A percentile compares a stretch with the other conserved stretches of the same genome.
Conservation (phyloP, 768 basidiomycete species). For the Lentinula aciculospora region DNA sequence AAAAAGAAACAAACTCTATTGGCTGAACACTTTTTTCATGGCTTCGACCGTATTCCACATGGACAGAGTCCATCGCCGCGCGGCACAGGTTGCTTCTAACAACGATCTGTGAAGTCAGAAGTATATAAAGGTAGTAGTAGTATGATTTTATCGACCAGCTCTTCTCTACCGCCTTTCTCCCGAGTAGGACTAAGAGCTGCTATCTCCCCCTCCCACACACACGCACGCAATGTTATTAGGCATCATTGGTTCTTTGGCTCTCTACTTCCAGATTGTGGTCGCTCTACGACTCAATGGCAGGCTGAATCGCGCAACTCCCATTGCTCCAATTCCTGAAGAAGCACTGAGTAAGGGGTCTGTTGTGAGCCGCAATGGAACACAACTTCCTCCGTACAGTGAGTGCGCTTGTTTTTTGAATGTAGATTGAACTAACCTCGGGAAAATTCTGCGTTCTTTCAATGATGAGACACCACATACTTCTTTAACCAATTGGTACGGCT, state of each 20-base stretch:
- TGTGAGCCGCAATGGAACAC: conserved; percentile 17
- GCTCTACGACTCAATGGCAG: background rate
- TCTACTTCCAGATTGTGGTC: background rate
- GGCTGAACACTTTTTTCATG: background rate
- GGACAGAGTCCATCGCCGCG: background rate
- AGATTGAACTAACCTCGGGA: background rate
- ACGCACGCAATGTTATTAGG: background rate
- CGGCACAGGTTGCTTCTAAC: background rate
- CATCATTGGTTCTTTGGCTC: background rate
- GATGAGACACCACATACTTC: conserved; percentile 20
- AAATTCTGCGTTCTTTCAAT: background rate
- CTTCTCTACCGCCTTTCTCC: background rate
- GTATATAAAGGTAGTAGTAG: background rate
- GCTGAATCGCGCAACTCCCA: background rate
- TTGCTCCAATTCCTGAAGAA: background rate
- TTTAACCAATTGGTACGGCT: conserved; percentile 19
- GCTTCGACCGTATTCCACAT: background rate
- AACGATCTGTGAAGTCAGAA: background rate
- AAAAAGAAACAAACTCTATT: background rate
- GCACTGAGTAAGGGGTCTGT: conserved; percentile 4
- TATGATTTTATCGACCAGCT: background rate
- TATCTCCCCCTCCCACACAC: no score
- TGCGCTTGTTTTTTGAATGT: background rate
- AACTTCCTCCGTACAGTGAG: conserved; percentile 16
- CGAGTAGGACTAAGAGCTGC: background rate